Percentiles rank a stretch among this genome's conserved stretches.
Conservation (phyloP, 2,329 filamentous ascomycete species). For the Colletotrichum tofieldiae region DNA sequence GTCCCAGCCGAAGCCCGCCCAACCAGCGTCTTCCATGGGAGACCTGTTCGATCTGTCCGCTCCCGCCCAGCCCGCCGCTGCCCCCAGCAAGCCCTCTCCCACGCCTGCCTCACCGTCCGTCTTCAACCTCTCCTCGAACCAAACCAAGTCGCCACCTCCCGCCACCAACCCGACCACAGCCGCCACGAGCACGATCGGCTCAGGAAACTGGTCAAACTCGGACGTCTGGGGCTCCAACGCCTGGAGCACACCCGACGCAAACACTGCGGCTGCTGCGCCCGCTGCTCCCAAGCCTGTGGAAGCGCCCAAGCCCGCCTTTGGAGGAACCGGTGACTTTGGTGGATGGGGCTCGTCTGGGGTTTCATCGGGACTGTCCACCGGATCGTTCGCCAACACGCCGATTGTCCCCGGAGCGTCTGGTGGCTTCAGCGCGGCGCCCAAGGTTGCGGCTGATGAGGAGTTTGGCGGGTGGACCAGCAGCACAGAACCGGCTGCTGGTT, state of each 20-base stretch:
- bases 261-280: slow-evolving; percentile 63
- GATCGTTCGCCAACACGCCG: slow-evolving; percentile 54
- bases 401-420: slow-evolving; percentile 75
- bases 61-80: slow-evolving; percentile 57
- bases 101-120: slow-evolving; percentile 72
- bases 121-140: slow-evolving; percentile 82
- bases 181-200: slow-evolving; percentile 50
- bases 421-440: slow-evolving; percentile 76
- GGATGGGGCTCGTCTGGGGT: slow-evolving; percentile 63
- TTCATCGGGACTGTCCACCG: slow-evolving; percentile 32
- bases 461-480: slow-evolving; percentile 95
- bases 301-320: slow-evolving; percentile 49
- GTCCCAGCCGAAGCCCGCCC: slow-evolving; percentile 59
- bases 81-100: slow-evolving; percentile 55
- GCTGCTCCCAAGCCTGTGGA: slow-evolving; percentile 69
- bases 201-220: slow-evolving; percentile 63
- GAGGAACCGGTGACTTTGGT: slow-evolving; percentile 71
- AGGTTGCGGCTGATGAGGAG: slow-evolving; percentile 91
- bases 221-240: slow-evolving; percentile 92
- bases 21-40: slow-evolving; percentile 72
- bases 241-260: slow-evolving; percentile 79
- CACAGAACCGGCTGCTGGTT: slow-evolving; percentile 62
- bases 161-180: slow-evolving; percentile 59
- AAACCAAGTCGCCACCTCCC: slow-evolving; percentile 59
- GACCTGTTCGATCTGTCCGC: slow-evolving; percentile 87